Base-by-base conservation (phyloP, 768 basidiomycete genomes). In the Kwoniella botswanensis region DNA sequence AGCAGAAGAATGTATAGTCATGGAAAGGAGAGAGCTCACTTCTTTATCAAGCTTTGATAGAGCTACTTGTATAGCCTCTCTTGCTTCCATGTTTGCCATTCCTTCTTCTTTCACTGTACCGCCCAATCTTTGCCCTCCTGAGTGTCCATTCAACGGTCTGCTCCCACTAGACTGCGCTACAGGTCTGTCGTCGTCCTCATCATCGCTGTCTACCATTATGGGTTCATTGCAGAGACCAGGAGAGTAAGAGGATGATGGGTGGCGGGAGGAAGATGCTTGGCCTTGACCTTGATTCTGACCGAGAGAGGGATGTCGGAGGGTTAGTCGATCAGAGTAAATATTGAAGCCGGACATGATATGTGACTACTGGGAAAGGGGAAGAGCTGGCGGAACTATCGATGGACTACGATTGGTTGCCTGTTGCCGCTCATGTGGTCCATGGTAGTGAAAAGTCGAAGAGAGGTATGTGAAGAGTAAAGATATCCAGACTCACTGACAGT, bases 31-130 rank as follows among this genome's bases (percentile, higher is more conserved):
- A 26, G 41, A 61, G 63, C 75, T 75, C 54, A 80, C 80, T 68
- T 82, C 80, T 5, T 63, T 35, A 53, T 79, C 80, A 1, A 82
- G 59, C 67, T 73, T 75, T 0, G 70, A 18, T 50, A 82, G 52
- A 13, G 68, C 71, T 3, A 60, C 68, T 44, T 70, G 56, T 18
- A 78, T 41, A 26, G 63, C 76, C 13, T 76, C 73, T 53, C 68
- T 79, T 9, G 66, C 75, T 53, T 81, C 65, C 24, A 53, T 42
- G 52, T 69, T 64, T 46, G 22, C 4, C n/a, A 15, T 7, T 57
- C 21, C 26, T 56, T 18, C 58, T 29, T 24, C 46, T 18, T 60
- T 50, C 55, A 70, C 42, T 56, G 12, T 29, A 29, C 26, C 24
- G 13, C 22, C 50, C n/a, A 24, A 24, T n/a, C 46, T 29, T 17